phyloP scores from a whole-genome alignment of 257 asterid species.

The Petunia secreta region DNA sequence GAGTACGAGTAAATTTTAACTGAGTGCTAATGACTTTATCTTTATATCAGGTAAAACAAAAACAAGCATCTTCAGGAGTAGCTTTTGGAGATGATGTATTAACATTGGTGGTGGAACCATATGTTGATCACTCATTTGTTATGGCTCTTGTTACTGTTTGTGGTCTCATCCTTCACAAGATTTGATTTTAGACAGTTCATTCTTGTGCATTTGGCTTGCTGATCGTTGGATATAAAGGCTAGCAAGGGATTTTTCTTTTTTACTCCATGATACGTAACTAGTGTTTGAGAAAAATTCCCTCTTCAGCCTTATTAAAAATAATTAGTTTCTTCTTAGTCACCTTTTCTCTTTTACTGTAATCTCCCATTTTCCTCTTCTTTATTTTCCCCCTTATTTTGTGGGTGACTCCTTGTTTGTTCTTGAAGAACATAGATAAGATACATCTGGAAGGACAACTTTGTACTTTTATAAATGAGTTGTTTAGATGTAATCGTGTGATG shows the following conservation, averaged over 20 bases:
- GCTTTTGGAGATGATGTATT: conserved; percentile 65
- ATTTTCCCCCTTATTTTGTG: no score
- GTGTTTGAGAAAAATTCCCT: no score
- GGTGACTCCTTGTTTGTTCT: not conserved
- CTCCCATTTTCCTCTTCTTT: no score
- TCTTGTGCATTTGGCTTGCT: no score
- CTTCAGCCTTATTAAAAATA: no score
- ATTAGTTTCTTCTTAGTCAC: not conserved
- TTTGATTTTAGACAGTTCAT: not conserved
- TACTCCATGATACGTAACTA: no score
- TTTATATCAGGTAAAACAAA: conserved; percentile 50
- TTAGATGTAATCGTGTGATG: no score
- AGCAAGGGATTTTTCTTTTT: no score
- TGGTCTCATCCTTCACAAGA: conserved; percentile 52
- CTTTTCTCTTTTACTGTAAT: not conserved
- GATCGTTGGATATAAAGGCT: no score
- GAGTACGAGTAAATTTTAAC: no score
- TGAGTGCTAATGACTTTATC: not conserved
- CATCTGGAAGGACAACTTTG: not conserved
- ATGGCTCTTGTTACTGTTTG: conserved; percentile 66
- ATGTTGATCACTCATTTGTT: conserved; percentile 50
- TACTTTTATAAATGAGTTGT: not conserved
- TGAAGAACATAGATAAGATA: no score
- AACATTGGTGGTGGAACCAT: conserved; percentile 58
- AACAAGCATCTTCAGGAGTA: conserved; percentile 52